Percentiles rank a stretch among this genome's conserved stretches.
These are phyloP conservation scores for Capsicum pubescens DNA, from an alignment of 257 asterid species.

Conservation along the genomic window DNA sequence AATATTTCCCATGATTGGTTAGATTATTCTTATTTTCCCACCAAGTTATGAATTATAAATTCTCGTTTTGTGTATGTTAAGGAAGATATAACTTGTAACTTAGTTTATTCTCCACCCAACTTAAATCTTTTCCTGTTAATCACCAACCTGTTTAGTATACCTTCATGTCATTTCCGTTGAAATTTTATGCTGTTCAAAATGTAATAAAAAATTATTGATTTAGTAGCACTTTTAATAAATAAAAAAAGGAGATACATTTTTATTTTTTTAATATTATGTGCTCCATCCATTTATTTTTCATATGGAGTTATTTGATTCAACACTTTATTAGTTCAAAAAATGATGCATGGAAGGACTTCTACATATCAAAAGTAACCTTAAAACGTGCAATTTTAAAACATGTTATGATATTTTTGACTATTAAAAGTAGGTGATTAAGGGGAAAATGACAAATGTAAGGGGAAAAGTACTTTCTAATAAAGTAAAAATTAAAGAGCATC, in stretches of 20 bases:
- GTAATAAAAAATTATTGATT: no score
- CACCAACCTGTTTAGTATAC: conserved; percentile 16
- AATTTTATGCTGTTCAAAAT: neutral
- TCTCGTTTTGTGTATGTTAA: conserved; percentile 18
- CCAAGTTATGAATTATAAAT: conserved; percentile 21
- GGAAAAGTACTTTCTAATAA: no score
- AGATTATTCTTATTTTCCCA: conserved; percentile 7
- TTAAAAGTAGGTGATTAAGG: no score
- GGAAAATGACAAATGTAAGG: no score
- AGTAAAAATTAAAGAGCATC: no score
- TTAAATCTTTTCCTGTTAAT: neutral
- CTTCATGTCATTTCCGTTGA: neutral
- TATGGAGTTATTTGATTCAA: no score
- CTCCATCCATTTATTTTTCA: no score
- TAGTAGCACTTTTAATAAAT: neutral
- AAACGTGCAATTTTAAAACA: no score
- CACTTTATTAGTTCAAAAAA: no score
- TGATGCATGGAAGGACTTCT: neutral
- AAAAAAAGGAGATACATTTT: neutral
- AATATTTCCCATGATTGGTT: conserved; percentile 13
- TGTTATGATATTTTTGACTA: no score
- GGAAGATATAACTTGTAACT: conserved; percentile 28
- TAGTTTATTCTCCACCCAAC: conserved; percentile 19
- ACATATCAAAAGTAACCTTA: no score
- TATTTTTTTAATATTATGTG: no score